Evolutionary conservation across 1,139 yeast genomes (phyloP).

Genomic region (Ogataea hybrid): DNA sequence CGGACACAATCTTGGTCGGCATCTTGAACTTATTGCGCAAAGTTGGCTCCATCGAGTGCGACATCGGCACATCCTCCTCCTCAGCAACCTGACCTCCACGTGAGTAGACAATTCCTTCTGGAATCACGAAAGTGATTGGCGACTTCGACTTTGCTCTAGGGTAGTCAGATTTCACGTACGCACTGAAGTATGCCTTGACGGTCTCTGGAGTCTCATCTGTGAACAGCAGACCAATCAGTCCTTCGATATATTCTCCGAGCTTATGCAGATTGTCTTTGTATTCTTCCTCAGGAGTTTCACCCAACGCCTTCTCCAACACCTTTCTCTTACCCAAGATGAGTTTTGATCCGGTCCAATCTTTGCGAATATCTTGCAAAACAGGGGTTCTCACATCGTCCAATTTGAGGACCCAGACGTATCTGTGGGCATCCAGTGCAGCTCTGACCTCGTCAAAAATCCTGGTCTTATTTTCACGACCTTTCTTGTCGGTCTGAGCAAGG

Average conservation of each 20-base stretch:
- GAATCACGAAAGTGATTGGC: conserved; percentile 80
- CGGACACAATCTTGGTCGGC: conserved; percentile 87
- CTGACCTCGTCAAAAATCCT: conserved; percentile 89
- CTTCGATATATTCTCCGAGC: conserved; percentile 56
- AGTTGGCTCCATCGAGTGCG: conserved; percentile 92
- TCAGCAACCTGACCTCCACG: conserved; percentile 90
- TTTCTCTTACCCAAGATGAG: conserved; percentile 88
- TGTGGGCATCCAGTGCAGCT: conserved; percentile 70
- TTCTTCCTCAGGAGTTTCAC: conserved; percentile 84
- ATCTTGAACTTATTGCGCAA: conserved; percentile 84
- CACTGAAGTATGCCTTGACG: conserved; percentile 78
- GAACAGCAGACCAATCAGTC: conserved; percentile 83
- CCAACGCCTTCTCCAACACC: conserved; percentile 89
- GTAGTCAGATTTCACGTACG: conserved; percentile 77
- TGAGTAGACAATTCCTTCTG: conserved; percentile 88
- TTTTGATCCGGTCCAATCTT: conserved; percentile 90
- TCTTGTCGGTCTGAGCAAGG: conserved; percentile 91
- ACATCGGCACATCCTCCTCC: conserved; percentile 96
- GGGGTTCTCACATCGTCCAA: conserved; percentile 96
- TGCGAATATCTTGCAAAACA: conserved; percentile 87
- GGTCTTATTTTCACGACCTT: conserved; percentile 90
- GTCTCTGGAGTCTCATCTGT: conserved; percentile 84
- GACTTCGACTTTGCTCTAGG: conserved; percentile 86
- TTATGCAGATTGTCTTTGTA: conserved; percentile 79
- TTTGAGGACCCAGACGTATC: conserved; percentile 80